Evolutionary conservation across 768 basidiomycete genomes (phyloP).

Genomic region (Phallus indusiatus): DNA sequence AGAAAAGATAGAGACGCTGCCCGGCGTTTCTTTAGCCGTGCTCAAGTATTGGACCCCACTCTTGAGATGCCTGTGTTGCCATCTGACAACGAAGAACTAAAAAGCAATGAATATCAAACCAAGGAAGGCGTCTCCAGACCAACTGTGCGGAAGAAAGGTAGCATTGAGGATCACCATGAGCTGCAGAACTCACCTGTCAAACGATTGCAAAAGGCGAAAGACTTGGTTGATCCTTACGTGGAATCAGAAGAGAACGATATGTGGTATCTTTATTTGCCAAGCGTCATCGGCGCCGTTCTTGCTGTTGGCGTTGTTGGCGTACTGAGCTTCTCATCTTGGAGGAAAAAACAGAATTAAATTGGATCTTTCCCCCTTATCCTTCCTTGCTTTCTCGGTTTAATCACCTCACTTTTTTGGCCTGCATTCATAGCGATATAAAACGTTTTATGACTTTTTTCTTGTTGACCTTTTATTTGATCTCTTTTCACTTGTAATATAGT

Average conservation of each 20-base stretch:
- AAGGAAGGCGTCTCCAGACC: not conserved
- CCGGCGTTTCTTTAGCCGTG: conserved; percentile 62
- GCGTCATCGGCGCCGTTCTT: conserved; percentile 76
- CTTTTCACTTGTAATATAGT: not conserved
- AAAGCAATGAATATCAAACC: conserved; percentile 8
- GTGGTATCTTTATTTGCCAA: conserved; percentile 75
- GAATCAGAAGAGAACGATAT: conserved; percentile 41
- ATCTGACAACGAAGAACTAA: conserved; percentile 26
- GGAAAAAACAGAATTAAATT: conserved; percentile 41
- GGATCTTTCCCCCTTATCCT: not conserved
- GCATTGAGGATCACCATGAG: conserved; percentile 4
- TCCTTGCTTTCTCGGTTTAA: not conserved
- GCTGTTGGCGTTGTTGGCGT: conserved; percentile 72
- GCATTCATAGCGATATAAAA: not conserved
- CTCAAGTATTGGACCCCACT: conserved; percentile 45
- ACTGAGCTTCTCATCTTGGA: conserved; percentile 62
- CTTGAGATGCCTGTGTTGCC: conserved; percentile 66
- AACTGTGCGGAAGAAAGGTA: not conserved
- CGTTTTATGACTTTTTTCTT: not conserved
- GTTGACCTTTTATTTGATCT: not conserved
- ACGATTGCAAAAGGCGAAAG: conserved; percentile 50
- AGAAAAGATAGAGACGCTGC: conserved; percentile 65
- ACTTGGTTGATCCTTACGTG: conserved; percentile 13
- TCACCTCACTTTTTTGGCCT: not conserved
- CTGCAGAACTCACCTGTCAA: conserved; percentile 16